Percentiles rank a stretch among this genome's conserved stretches.
Conservation (phyloP, 1,284 basidiomycete genomes). For the Sutorius eximius region DNA sequence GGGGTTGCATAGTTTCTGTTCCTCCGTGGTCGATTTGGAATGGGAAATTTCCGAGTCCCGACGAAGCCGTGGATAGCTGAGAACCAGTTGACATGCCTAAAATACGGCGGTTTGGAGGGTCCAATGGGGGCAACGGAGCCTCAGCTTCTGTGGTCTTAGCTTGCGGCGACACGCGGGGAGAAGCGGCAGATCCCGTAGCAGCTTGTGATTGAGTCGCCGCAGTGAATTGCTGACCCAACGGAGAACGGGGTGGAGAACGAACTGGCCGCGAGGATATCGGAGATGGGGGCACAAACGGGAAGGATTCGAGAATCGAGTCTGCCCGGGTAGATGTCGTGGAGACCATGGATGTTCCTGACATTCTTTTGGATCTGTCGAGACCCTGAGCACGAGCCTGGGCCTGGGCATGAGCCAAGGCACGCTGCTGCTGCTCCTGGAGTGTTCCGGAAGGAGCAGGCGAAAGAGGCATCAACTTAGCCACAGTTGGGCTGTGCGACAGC, state of each 20-base stretch:
- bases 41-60: slow-evolving; percentile 73
- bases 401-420: slow-evolving; percentile 54
- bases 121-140: slow-evolving; percentile 40
- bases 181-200: slow-evolving; percentile 8
- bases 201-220: slow-evolving; percentile 35
- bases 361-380: slow-evolving; percentile 45
- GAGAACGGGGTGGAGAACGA: slow-evolving; percentile 71
- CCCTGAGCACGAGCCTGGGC: slow-evolving; percentile 58
- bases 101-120: slow-evolving; percentile 53
- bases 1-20: slow-evolving; percentile 22
- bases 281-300: slow-evolving; percentile 82
- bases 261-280: slow-evolving; percentile 76
- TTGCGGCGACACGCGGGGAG: slow-evolving; percentile 13
- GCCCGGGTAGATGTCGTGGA: slow-evolving; percentile 67
- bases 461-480: slow-evolving; percentile 57
- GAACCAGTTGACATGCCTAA: slow-evolving; percentile 71
- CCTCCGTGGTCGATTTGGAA: slow-evolving; percentile 74
- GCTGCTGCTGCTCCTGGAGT: slow-evolving; percentile 63
- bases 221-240: slow-evolving; percentile 58
- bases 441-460: slow-evolving; percentile 35
- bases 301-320: slow-evolving; percentile 79
- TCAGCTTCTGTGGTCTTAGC: slow-evolving; percentile 18
- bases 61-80: slow-evolving; percentile 69
- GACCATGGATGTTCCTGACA: slow-evolving; percentile 62
- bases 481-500: slow-evolving; percentile 57